These are phyloP conservation scores for Oidiodendron maius DNA, from an alignment of 495 filamentous ascomycete genomes.

Conservation along the genomic window DNA sequence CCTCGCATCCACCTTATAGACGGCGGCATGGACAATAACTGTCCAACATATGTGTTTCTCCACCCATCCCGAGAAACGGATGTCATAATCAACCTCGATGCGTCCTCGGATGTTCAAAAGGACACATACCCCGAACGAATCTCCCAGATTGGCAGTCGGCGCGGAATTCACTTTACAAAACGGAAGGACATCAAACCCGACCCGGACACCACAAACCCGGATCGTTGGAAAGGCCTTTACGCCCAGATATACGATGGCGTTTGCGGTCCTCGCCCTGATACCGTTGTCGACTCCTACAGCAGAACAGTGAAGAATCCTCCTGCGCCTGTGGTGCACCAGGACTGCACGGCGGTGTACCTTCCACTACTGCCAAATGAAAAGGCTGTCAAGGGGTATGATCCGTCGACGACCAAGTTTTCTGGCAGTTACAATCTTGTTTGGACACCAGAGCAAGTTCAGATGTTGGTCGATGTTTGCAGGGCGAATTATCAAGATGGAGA, in stretches of 20 bases:
- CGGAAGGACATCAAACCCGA: constrained; percentile 19
- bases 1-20: constrained; percentile 26
- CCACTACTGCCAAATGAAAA: constrained; percentile 25
- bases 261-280: constrained; percentile 13
- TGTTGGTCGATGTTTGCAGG: constrained; percentile 22
- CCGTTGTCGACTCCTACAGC: constrained; percentile 20
- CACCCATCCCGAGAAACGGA: constrained; percentile 22
- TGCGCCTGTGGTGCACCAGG: constrained; percentile 10
- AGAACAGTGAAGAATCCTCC: constrained; percentile 15
- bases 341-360: constrained; percentile 28
- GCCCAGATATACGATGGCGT: constrained; percentile 26
- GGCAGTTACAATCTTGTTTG: constrained; percentile 26
- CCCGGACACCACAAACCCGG: constrained; percentile 17
- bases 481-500: constrained; percentile 21
- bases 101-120: constrained; percentile 26
- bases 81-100: constrained; percentile 29
- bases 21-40: constrained; percentile 27
- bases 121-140: constrained; percentile 25
- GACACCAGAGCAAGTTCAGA: constrained; percentile 26
- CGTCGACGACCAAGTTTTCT: constrained; percentile 25
- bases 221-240: constrained; percentile 24
- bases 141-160: constrained; percentile 23
- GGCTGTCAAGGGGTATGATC: constrained; percentile 25
- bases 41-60: constrained; percentile 24
- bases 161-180: constrained; percentile 22